Conservation (phyloP, 306 rosid species). For the Quercus bicolor region DNA sequence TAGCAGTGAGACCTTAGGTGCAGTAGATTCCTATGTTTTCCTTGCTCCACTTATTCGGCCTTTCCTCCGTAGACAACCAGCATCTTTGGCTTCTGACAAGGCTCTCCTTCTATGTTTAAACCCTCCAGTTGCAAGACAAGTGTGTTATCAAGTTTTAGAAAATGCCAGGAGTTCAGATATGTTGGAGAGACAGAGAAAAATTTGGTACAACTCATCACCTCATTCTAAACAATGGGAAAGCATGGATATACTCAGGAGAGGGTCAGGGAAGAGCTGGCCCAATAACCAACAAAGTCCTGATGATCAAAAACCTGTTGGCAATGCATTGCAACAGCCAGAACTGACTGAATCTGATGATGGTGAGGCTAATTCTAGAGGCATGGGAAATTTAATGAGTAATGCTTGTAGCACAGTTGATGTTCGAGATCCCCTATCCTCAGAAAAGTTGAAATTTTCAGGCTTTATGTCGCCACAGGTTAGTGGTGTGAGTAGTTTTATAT, state of each 20-base stretch:
- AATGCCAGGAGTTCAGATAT: constrained; percentile 91
- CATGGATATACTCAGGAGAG: constrained; percentile 67
- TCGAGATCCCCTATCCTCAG: constrained; percentile 58
- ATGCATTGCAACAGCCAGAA: constrained; percentile 52
- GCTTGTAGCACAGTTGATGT: constrained; percentile 52
- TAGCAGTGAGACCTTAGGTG: constrained; percentile 86
- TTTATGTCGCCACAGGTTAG: constrained; percentile 81
- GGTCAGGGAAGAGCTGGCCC: constrained; percentile 58
- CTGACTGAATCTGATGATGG: constrained; percentile 58
- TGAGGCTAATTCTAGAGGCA: constrained; percentile 69
- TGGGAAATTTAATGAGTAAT: constrained; percentile 54
- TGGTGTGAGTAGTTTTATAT: constrained; percentile 64
- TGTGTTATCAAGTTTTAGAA: constrained; percentile 73
- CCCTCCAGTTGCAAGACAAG: constrained; percentile 78
- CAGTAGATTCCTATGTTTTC: constrained; percentile 90
- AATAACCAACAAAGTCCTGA: constrained; percentile 56
- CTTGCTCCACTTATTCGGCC: constrained; percentile 91
- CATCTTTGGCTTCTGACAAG: constrained; percentile 80
- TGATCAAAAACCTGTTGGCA: constrained; percentile 42
- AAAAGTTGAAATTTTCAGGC: constrained; percentile 87
- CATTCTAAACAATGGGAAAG: constrained; percentile 88
- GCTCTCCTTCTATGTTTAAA: constrained; percentile 77
- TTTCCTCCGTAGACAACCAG: constrained; percentile 82
- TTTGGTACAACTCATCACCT: constrained; percentile 89
- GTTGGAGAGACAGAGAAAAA: constrained; percentile 95